These are phyloP conservation scores for Termitomyces bulborhizus DNA, from an alignment of 768 basidiomycete species.

Conservation along the genomic window DNA sequence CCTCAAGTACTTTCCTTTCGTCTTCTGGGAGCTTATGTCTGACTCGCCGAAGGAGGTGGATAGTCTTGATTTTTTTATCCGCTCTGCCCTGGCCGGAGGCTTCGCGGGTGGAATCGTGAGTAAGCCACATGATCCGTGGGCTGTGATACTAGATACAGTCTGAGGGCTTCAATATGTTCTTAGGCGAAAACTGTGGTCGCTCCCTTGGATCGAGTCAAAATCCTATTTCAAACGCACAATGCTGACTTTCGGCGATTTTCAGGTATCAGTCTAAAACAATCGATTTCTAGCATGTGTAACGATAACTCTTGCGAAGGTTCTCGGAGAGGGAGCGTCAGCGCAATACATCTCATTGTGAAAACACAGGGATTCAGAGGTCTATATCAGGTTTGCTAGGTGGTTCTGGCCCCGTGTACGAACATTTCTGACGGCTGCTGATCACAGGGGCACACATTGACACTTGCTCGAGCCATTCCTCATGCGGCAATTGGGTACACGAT, in stretches of 20 bases:
- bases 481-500: constrained; percentile 1
- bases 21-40: no score
- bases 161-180: no score
- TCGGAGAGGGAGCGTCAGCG: not conserved
- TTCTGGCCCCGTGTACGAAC: not conserved
- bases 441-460: not conserved
- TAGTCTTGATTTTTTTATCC: no score
- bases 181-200: constrained; percentile 95
- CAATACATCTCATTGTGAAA: not conserved
- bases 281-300: not conserved
- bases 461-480: constrained; percentile 2
- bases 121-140: no score
- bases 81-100: no score
- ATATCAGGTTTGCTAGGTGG: not conserved
- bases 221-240: constrained; percentile 95
- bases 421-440: not conserved
- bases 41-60: no score
- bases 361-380: constrained; percentile 1
- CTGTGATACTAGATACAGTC: no score
- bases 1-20: no score
- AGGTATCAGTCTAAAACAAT: not conserved
- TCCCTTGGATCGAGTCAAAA: constrained; percentile 96
- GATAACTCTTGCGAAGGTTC: not conserved
- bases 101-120: no score
- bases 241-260: constrained; percentile 63